Base-by-base conservation (phyloP, 495 filamentous ascomycete genomes). In the Trichocladium antarcticum region DNA sequence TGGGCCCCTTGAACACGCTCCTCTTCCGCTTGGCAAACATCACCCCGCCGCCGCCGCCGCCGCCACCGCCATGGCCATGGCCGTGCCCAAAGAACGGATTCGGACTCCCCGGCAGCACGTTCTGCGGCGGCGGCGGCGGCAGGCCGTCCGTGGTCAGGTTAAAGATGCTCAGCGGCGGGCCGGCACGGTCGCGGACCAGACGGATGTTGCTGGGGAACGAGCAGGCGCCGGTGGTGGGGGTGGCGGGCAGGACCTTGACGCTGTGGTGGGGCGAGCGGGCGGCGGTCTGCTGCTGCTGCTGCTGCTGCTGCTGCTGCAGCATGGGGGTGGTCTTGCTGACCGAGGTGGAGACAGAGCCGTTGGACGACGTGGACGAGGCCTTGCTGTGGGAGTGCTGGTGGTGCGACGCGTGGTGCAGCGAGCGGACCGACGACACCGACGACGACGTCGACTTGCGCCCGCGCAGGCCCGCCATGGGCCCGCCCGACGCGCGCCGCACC, bases 401-500 rank as follows among this genome's bases (percentile, higher is more conserved):
- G 47, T 93, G 88, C 56, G 92, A 87, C 1, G 61, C 41, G 42
- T 92, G 87, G 58, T 93, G 90, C 57, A 97, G 86, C 37, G 85
- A 92, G 37, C 90, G 82, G 51, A 97, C 82, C 0, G 88, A 95
- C 14, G 87, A 95, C 17, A 98, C 80, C 9, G 92, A 97, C 2
- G 89, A 95, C 5, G 90, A 96, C 3, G 92, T 97, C 2, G 90
- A 96, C 63, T 95, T 97, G 50, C 92, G 79, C 27, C 92, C 93
- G 35, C 90, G 80, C 16, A 97, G 74, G n/a, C 71, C 71, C 10
- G 55, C 71, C 10, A 54, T 47, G 1, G 55, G 51, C n/a, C n/a
- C n/a, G 36, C 85, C 87, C 19, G 76, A 76, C 8, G 77, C 78
- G 19, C 84, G 85, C 27, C 89, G 78, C 54, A 89, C 83, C 2